Percentiles rank a stretch among this genome's conserved stretches.
Evolutionary conservation across 2,329 filamentous ascomycete genomes (phyloP).

Genomic region (Monilinia vaccinii-corymbosi): DNA sequence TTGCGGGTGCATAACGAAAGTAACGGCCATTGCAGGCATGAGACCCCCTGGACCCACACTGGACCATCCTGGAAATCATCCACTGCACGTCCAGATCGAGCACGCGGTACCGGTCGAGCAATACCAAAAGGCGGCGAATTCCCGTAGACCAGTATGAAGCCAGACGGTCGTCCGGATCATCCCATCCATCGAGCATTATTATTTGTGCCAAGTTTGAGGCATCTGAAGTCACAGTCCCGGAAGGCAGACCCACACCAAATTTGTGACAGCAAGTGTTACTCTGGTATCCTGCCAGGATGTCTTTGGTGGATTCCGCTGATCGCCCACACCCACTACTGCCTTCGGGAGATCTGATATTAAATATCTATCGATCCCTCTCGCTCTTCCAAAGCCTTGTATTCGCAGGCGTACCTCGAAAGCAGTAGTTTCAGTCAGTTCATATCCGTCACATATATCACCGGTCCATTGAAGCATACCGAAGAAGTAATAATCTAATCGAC

Average conservation of each 20-base stretch:
- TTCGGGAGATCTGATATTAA: conserved; percentile 41
- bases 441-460: background rate
- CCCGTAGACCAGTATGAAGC: conserved; percentile 21
- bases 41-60: conserved; percentile 19
- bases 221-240: conserved; percentile 27
- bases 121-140: conserved; percentile 21
- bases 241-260: conserved; percentile 41
- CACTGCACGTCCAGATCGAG: conserved; percentile 20
- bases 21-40: conserved; percentile 22
- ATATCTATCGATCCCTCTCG: conserved; percentile 36
- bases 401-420: conserved; percentile 26
- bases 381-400: conserved; percentile 27
- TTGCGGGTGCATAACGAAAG: conserved; percentile 24
- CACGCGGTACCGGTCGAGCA: conserved; percentile 23
- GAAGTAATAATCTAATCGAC: conserved; percentile 22
- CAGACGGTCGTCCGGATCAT: conserved; percentile 16
- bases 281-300: conserved; percentile 38
- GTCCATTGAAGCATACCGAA: conserved; percentile 28
- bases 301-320: conserved; percentile 42
- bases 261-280: conserved; percentile 39
- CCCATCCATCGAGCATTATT: conserved; percentile 20
- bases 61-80: conserved; percentile 19
- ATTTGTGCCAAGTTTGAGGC: conserved; percentile 26
- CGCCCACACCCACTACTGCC: conserved; percentile 37
- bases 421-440: conserved; percentile 1